phyloP scores from a whole-genome alignment of 371 early-diverging fungal species.

The Caulochytrium protostelioides region DNA sequence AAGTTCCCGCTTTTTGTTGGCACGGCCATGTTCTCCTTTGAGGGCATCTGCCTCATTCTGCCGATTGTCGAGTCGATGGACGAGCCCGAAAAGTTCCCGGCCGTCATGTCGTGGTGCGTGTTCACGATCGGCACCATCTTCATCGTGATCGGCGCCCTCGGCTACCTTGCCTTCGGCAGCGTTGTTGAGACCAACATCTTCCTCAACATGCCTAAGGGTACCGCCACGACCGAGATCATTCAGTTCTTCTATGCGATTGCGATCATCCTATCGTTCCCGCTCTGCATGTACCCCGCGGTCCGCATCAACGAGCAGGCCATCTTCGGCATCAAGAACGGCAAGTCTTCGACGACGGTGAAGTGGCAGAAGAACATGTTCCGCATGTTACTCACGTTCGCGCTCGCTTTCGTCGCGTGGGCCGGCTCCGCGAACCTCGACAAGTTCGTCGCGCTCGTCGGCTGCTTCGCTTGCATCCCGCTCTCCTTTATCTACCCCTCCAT shows the following conservation, averaged over 20 bases:
- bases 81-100: slow-evolving; percentile 50
- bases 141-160: slow-evolving; percentile 49
- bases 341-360: slow-evolving; percentile 31
- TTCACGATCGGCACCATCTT: slow-evolving; percentile 42
- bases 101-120: slow-evolving; percentile 48
- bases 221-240: slow-evolving; percentile 30
- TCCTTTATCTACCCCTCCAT: slow-evolving; percentile 63
- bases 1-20: slow-evolving; percentile 65
- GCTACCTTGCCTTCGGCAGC: slow-evolving; percentile 64
- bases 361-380: slow-evolving; percentile 73
- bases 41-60: slow-evolving; percentile 66
- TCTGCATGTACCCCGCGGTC: slow-evolving; percentile 68
- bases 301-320: slow-evolving; percentile 57
- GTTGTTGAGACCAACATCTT: slow-evolving; percentile 62
- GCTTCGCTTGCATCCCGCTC: slow-evolving; percentile 51
- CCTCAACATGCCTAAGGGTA: slow-evolving; percentile 49
- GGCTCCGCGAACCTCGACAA: slow-evolving; percentile 67
- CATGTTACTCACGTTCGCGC: slow-evolving; percentile 33
- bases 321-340: slow-evolving; percentile 24
- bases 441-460: slow-evolving; percentile 72
- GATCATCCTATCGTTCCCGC: slow-evolving; percentile 62
- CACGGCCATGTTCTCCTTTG: slow-evolving; percentile 80
- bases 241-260: slow-evolving; percentile 71
- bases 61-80: slow-evolving; percentile 75
- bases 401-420: slow-evolving; percentile 47